Base-by-base conservation (phyloP, 2,329 filamentous ascomycete species). In the Exutisphaerella laricina region DNA sequence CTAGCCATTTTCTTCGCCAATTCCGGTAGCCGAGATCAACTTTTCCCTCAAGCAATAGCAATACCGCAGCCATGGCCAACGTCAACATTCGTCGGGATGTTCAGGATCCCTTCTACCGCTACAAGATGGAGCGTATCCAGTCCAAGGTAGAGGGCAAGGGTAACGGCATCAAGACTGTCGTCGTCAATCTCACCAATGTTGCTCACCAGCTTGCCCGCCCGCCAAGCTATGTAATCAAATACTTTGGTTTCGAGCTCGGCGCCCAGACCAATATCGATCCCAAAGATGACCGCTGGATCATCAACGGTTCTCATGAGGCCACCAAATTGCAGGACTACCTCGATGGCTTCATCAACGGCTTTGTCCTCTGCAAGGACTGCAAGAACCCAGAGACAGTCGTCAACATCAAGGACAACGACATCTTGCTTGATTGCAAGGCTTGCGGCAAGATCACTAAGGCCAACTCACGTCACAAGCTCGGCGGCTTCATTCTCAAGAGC, bases 71-170 rank as follows among this genome's bases (percentile, higher is more conserved):
- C 71, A 97, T 97, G 92, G 84, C 87, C 79, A 89, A 87, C 74
- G 78, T 98, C 80, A 98, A 98, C 74, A 89, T 97, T 72, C 89
- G 89, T 71, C 88, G 87, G 72, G 90, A 97, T 85, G 84, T 95
- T 75, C 84, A 84, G 77, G 92, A 98, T 74, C 85, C 85, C 73
- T 98, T 96, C 82, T 98, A 98, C 76, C 92, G 92, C 70, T 98
- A 98, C 83, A 98, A 98, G 82, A 98, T 98, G 92, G 92, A 97
- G 75, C 84, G 82, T 61, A 76, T 98, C 66, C 88, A 94, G 77
- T 95, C 92, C 69, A 98, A 98, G 79, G 94, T 98, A 61, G 92
- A 98, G 74, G 92, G 92, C 72, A 98, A 98, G 73, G 92, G 92
- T 58, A 98, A 98, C 74, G 92, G 92, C 66, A 98, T 98, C 81